Evolutionary conservation across 192 early-diverging fungal genomes (phyloP).

Genomic region (Coemansia sp.): DNA sequence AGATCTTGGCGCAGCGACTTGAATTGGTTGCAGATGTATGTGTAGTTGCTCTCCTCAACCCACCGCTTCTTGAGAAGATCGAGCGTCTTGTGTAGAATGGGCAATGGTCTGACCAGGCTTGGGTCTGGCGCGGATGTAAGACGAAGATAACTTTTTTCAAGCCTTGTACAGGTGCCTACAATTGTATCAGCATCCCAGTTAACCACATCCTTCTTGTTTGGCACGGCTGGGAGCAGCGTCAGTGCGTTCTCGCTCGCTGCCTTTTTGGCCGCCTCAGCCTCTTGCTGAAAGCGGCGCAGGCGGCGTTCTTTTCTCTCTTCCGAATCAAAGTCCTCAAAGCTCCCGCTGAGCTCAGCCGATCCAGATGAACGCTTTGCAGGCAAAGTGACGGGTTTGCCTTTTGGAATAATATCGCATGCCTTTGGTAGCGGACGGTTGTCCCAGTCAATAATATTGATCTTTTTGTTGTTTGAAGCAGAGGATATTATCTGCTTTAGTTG

Average conservation of each 20-base stretch:
- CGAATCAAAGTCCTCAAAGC: conserved; percentile 34
- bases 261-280: conserved; percentile 32
- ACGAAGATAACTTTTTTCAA: conserved; percentile 95
- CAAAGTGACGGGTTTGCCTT: not conserved
- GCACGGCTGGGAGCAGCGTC: conserved; percentile 32
- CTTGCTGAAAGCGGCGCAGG: conserved; percentile 42
- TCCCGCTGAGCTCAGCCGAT: conserved; percentile 7
- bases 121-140: conserved; percentile 93
- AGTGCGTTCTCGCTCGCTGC: conserved; percentile 21
- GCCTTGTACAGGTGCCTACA: conserved; percentile 77
- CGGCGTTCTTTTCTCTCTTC: conserved; percentile 47
- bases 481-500: conserved; percentile 53
- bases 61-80: conserved; percentile 78
- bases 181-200: conserved; percentile 83
- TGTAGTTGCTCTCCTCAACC: conserved; percentile 83
- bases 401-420: conserved; percentile 27
- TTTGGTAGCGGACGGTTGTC: conserved; percentile 39
- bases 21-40: conserved; percentile 96
- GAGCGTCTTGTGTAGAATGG: conserved; percentile 72
- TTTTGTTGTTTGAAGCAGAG: conserved; percentile 45
- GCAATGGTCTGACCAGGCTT: conserved; percentile 85
- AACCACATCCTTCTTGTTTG: conserved; percentile 60
- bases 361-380: conserved; percentile 24
- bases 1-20: conserved; percentile 96
- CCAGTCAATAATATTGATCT: conserved; percentile 44